Percentiles rank a stretch among this genome's conserved stretches.
phyloP scores from a whole-genome alignment of 139 green algal species.

The Gonium pectorale region DNA sequence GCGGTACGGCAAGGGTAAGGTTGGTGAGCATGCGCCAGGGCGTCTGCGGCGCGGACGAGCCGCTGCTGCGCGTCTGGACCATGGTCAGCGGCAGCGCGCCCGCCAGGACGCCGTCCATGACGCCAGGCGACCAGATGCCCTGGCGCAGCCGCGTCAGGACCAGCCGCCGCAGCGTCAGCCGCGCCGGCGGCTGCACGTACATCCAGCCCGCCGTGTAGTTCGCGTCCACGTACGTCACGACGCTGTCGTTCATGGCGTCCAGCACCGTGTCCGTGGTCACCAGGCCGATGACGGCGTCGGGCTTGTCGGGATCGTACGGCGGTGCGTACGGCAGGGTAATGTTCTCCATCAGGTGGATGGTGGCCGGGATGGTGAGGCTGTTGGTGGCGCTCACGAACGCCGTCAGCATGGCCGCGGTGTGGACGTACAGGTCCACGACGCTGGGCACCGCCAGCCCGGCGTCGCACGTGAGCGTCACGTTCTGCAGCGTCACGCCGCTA shows the following conservation, averaged over 20 bases:
- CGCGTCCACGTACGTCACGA: constrained; percentile 13
- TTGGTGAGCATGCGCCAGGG: neutral
- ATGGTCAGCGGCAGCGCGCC: constrained; percentile 21
- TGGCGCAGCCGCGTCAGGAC: neutral
- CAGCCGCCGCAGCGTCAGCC: constrained; percentile 29
- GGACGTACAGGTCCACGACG: neutral
- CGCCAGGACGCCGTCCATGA: constrained; percentile 28
- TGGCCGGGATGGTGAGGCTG: neutral
- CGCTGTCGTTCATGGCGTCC: neutral
- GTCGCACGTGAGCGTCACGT: constrained; percentile 14
- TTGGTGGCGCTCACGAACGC: constrained; percentile 1
- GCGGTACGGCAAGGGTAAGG: neutral
- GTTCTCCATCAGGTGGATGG: constrained; percentile 3
- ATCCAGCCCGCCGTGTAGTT: constrained; percentile 23
- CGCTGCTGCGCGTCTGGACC: neutral
- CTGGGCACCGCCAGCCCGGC: neutral
- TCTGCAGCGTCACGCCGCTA: neutral
- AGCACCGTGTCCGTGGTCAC: constrained; percentile 3
- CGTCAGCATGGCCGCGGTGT: constrained; percentile 16
- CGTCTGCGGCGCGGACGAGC: neutral
- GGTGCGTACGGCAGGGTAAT: constrained; percentile 11
- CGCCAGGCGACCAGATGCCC: neutral
- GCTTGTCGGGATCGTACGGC: neutral
- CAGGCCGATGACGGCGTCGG: neutral
- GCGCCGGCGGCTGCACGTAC: constrained; percentile 26